These are phyloP conservation scores for Acacia pycnantha DNA, from an alignment of 331 rosid genomes.

Conservation along the genomic window DNA sequence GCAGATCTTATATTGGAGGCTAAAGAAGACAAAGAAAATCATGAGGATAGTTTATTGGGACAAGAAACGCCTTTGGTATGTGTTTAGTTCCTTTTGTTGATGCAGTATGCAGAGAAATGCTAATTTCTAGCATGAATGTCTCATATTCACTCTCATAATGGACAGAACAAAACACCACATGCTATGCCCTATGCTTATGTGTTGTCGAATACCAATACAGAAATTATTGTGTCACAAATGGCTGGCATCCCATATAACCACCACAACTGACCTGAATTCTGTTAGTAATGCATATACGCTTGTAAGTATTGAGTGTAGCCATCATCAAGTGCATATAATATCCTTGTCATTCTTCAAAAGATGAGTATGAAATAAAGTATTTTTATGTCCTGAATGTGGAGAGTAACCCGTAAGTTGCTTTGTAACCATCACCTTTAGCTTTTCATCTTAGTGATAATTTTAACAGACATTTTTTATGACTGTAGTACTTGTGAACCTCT, in stretches of 20 bases:
- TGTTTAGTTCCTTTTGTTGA: conserved; percentile 25
- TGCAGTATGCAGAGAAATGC: conserved; percentile 22
- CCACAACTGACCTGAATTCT: conserved; percentile 12
- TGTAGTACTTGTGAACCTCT: conserved; percentile 11
- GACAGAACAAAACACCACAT: neutral
- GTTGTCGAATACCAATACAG: neutral
- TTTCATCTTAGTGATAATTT: conserved; percentile 10
- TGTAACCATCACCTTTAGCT: neutral
- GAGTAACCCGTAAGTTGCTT: conserved; percentile 11
- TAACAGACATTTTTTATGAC: conserved; percentile 5
- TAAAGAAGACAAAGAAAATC: conserved; percentile 68
- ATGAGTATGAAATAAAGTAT: neutral
- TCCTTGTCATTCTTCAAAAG: conserved; percentile 11
- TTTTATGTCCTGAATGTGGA: neutral
- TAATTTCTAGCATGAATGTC: conserved; percentile 23
- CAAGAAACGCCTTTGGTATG: conserved; percentile 87
- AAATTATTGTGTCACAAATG: conserved; percentile 16
- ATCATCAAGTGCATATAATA: conserved; percentile 28
- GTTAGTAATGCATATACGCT: conserved; percentile 1
- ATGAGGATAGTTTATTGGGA: conserved; percentile 63
- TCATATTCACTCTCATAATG: conserved; percentile 7
- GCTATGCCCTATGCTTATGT: conserved; percentile 8
- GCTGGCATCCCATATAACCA: conserved; percentile 24
- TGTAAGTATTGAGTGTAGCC: conserved; percentile 15
- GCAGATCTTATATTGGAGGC: conserved; percentile 64